Percentiles rank a stretch among this genome's conserved stretches.
Conservation (phyloP, 352 stramenopile genomes). For the Plasmopara halstedii region DNA sequence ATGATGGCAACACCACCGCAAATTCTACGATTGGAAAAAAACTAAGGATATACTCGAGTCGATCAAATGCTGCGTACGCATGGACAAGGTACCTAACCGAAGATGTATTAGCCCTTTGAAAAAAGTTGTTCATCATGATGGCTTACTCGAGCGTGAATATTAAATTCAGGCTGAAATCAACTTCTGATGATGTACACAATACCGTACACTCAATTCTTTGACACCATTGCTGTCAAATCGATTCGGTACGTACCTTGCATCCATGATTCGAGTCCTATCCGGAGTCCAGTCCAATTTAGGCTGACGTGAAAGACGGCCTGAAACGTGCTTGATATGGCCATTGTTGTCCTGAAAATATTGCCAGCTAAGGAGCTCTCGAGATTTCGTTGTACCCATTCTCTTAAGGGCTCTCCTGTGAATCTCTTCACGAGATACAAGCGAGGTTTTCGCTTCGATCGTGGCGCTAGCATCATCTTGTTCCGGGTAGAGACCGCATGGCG, state of each 20-base stretch:
- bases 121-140: background rate
- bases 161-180: constrained; percentile 53
- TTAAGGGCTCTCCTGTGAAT: constrained; percentile 35
- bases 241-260: constrained; percentile 45
- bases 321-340: constrained; percentile 52
- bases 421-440: constrained; percentile 29
- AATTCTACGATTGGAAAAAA: constrained; percentile 54
- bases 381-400: constrained; percentile 67
- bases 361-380: constrained; percentile 55
- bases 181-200: constrained; percentile 17
- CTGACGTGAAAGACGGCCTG: constrained; percentile 59
- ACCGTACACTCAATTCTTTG: background rate
- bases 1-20: constrained; percentile 54
- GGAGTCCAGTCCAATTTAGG: constrained; percentile 48
- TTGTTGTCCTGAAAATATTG: constrained; percentile 28
- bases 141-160: constrained; percentile 68
- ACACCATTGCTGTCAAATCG: background rate
- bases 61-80: constrained; percentile 56
- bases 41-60: constrained; percentile 42
- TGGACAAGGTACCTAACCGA: constrained; percentile 37
- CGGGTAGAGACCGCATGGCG: constrained; percentile 24
- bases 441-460: constrained; percentile 18
- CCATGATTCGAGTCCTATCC: constrained; percentile 20
- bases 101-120: background rate
- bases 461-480: constrained; percentile 9